Evolutionary conservation across 1,139 yeast species (phyloP).

Genomic region (Lodderomyces jiufengensis): DNA sequence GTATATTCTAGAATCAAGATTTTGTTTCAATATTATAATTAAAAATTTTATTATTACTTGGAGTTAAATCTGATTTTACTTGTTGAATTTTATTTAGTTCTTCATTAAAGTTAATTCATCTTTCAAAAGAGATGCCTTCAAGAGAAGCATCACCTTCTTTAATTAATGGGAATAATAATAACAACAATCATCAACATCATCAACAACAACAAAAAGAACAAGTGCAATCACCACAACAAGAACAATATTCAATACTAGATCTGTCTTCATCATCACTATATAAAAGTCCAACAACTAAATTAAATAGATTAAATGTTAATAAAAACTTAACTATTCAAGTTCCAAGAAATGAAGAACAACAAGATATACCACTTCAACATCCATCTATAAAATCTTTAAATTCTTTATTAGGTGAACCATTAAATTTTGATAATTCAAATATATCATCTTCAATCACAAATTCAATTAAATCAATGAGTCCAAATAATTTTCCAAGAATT

Average conservation of each 20-base stretch:
- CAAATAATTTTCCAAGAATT: slow-evolving; percentile 43
- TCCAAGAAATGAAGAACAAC: not conserved
- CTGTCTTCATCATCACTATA: not conserved
- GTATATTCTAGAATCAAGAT: too few species aligned
- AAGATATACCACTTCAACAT: slow-evolving; percentile 6
- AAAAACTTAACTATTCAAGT: slow-evolving; percentile 5
- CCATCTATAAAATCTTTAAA: slow-evolving; percentile 6
- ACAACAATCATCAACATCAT: not conserved
- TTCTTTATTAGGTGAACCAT: slow-evolving; percentile 10
- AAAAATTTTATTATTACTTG: too few species aligned
- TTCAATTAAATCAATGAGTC: slow-evolving; percentile 5
- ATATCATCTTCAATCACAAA: not conserved
- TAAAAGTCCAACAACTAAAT: slow-evolving; percentile 3
- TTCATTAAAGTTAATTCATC: too few species aligned
- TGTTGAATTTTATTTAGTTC: too few species aligned
- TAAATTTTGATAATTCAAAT: slow-evolving; percentile 3
- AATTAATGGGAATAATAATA: not conserved
- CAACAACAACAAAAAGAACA: not conserved
- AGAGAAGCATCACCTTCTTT: too few species aligned
- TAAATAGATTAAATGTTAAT: not conserved
- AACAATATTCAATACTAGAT: too few species aligned
- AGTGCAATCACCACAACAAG: too few species aligned
- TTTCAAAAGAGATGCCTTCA: too few species aligned
- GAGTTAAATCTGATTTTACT: too few species aligned
- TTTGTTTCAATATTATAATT: too few species aligned